Evolutionary conservation across 768 basidiomycete genomes (phyloP), one percentile per base, ranked within the genome.

Genomic region (Pleurotus salmoneostramineus): DNA sequence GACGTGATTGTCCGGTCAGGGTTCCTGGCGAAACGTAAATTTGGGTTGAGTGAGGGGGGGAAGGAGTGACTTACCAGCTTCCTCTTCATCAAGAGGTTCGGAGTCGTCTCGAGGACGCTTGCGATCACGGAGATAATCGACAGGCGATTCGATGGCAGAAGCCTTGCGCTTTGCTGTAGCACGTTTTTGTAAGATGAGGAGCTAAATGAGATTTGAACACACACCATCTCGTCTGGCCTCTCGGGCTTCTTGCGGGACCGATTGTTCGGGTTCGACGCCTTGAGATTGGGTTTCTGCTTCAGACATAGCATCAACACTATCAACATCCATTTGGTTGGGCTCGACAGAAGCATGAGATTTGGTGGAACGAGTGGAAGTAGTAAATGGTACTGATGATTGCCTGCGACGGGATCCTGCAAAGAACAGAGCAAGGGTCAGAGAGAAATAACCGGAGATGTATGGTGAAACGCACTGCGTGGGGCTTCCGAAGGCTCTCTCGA

Each of bases 101-200:
- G 87, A 89, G 31, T 85, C 85, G 62, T 88, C 88, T n/a, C 88
- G 76, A 3, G 67, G 50, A 44, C 83, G 77, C 68, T 89, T 89
- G 57, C 70, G 77, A 14, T 85, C 83, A 17, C 80, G 78, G 14
- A 73, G 73, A 34, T 32, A 10, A 46, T 75, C 70, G 64, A 81
- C 78, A 11, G 70, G 59, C n/a, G 66, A 69, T 57, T 83, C 85
- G 14, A 75, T 62, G 44, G 82, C 76, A 3, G 83, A 83, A 2
- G 80, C 81, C 64, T 88, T 88, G 31, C 88, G 83, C 72, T 90
- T 90, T 34, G 77, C 87, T 86, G 65, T 6, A 50, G n/a, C 46
- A 12, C 36, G 21, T n/a, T 62, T 36, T 57, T 44, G 4, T 15
- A 35, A 37, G 11, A 21, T n/a, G 5, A 10, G 15, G 21, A 43